Evolutionary conservation across 345 rosid species (phyloP), one percentile per base, ranked within the genome.

Genomic region (Gynandropsis gynandra): DNA sequence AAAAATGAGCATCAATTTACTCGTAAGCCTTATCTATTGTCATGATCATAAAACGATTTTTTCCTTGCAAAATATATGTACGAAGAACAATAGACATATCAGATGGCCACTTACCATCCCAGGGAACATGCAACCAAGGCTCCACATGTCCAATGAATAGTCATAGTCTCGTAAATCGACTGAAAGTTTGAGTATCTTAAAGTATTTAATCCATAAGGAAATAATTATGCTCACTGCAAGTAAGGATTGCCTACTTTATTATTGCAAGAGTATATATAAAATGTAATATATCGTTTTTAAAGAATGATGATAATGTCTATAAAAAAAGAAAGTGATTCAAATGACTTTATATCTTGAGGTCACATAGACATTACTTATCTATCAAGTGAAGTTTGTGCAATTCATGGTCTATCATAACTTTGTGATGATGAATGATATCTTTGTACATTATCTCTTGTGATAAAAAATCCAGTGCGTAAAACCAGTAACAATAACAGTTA

Each of bases 91-190:
- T n/a, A n/a, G 13, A 32, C 10, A 16, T n/a, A n/a, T 11, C 46
- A 39, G 19, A 56, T 54, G 17, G 29, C 29, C 34, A 42, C 86
- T 72, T 60, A 93, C 99, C 99, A 93, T 93, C 65, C 99, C 99
- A 24, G 97, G 95, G 76, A 93, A 85, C 99, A 88, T 93, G 64
- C 99, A 93, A 16, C 97, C 99, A 9, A 93, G 97, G 80, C 99
- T 93, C 99, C 99, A 93, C 95, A 93, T 88, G 68, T 88, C 99
- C 74, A 88, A 72, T 24, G 99, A 93, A 74, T 93, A 93, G 76
- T 93, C 99, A 72, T 93, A 93, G 75, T 88, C 99, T 67, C 81
- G 97, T 45, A 93, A 75, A 73, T 88, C 97, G 48, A 88, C 94
- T 14, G 85, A 76, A 58, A 93, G 95, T 61, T 93, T 97, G 0